A percentile compares a stretch with the other conserved stretches of the same genome.
These are phyloP conservation scores for Podospora sp. DNA, from an alignment of 495 filamentous ascomycete genomes.

Conservation along the genomic window DNA sequence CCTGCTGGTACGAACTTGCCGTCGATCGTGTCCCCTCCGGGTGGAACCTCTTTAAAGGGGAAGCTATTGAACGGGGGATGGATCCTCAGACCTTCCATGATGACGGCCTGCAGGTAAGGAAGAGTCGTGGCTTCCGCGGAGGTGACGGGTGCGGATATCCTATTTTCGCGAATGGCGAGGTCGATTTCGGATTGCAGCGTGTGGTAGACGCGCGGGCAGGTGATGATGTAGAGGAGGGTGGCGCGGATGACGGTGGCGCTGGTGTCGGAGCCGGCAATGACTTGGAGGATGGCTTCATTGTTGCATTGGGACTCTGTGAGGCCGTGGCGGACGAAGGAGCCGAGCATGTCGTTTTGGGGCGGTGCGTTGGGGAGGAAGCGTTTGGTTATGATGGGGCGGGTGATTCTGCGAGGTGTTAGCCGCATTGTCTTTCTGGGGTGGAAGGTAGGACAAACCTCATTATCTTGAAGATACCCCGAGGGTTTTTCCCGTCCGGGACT, in stretches of 20 bases:
- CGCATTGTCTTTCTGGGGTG: background rate
- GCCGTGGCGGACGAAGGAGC: conserved; percentile 9
- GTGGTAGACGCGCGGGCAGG: conserved; percentile 47
- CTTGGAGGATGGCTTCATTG: conserved; percentile 10
- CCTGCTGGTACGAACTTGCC: conserved; percentile 58
- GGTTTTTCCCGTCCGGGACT: conserved; percentile 44
- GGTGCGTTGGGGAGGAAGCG: background rate
- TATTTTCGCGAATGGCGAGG: conserved; percentile 15
- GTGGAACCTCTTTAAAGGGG: conserved; percentile 42
- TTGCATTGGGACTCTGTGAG: background rate
- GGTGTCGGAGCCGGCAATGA: conserved; percentile 57
- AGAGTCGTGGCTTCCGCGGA: conserved; percentile 22
- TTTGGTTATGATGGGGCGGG: background rate
- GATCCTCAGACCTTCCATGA: conserved; percentile 48
- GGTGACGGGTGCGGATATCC: conserved; percentile 35
- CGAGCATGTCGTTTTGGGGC: conserved; percentile 6
- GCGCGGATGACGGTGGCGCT: conserved; percentile 60
- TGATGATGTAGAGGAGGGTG: conserved; percentile 55
- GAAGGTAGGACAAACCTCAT: background rate
- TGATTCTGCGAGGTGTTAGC: background rate
- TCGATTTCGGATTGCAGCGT: conserved; percentile 61
- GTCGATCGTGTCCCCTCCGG: conserved; percentile 52
- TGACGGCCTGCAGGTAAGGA: conserved; percentile 48
- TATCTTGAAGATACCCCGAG: background rate
- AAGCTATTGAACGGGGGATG: conserved; percentile 43